Percentiles rank a stretch among this genome's conserved stretches.
Conservation (phyloP, 2,329 filamentous ascomycete genomes). For the Colletotrichum lentis region DNA sequence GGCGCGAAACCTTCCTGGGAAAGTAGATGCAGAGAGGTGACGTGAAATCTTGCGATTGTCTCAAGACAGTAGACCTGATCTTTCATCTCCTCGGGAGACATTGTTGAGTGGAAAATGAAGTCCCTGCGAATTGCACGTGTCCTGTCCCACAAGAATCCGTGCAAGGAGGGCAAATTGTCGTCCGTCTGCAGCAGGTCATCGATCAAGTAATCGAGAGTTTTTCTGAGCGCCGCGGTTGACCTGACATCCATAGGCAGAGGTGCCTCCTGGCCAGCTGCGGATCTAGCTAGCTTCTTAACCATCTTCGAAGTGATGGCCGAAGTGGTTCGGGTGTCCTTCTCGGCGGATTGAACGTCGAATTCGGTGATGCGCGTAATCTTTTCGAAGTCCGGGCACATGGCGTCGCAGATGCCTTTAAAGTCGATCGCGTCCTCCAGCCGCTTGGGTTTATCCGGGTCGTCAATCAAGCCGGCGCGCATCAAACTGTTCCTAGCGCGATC, state of each 20-base stretch:
- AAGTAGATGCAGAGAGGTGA: conserved; percentile 69
- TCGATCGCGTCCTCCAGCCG: conserved; percentile 69
- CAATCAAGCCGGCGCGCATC: conserved; percentile 67
- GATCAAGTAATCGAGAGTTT: conserved; percentile 70
- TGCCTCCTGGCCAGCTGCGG: conserved; percentile 72
- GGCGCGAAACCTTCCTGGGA: conserved; percentile 63
- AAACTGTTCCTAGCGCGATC: conserved; percentile 64
- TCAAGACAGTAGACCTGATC: conserved; percentile 71
- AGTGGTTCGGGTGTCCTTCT: conserved; percentile 57
- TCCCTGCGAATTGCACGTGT: conserved; percentile 73
- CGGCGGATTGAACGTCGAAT: conserved; percentile 63
- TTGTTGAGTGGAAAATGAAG: conserved; percentile 71
- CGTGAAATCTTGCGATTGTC: conserved; percentile 72
- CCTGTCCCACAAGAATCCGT: conserved; percentile 74
- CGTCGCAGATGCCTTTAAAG: conserved; percentile 73
- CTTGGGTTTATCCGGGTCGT: conserved; percentile 70
- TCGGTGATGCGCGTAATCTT: conserved; percentile 70
- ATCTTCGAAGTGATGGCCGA: conserved; percentile 62
- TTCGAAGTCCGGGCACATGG: conserved; percentile 75
- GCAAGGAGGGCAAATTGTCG: conserved; percentile 61
- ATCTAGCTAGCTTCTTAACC: conserved; percentile 73
- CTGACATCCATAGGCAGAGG: conserved; percentile 74
- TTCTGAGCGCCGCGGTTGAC: conserved; percentile 64
- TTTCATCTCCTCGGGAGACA: conserved; percentile 64
- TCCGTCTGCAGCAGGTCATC: conserved; percentile 65